These are phyloP conservation scores for Xerocomellus dryophilus DNA, from an alignment of 768 basidiomycete species.

Conservation along the genomic window DNA sequence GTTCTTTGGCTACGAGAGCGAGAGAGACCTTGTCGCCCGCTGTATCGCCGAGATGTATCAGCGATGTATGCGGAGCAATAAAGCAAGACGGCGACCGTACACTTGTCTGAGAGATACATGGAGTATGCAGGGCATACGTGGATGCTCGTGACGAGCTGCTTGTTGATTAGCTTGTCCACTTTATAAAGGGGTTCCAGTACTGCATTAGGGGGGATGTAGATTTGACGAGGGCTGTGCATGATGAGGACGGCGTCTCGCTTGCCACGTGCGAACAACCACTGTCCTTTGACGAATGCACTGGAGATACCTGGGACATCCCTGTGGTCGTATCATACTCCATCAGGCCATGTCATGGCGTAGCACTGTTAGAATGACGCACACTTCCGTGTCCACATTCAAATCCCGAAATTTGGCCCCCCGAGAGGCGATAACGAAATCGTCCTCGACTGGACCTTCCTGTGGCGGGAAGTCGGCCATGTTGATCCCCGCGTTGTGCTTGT, in stretches of 20 bases:
- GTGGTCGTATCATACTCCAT: neutral
- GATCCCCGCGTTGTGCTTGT: conserved; percentile 9
- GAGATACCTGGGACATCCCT: conserved; percentile 18
- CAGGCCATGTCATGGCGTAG: neutral
- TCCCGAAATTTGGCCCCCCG: no score
- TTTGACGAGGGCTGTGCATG: conserved; percentile 29
- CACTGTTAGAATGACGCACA: conserved; percentile 13
- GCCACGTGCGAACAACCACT: conserved; percentile 29
- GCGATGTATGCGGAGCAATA: no score
- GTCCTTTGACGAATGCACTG: conserved; percentile 29
- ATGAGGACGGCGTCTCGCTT: conserved; percentile 33
- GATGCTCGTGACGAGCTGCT: conserved; percentile 31
- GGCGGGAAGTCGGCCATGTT: conserved; percentile 19
- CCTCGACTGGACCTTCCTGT: neutral
- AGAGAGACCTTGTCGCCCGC: conserved; percentile 22
- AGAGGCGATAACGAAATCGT: no score
- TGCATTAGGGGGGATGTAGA: conserved; percentile 15
- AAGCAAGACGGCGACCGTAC: neutral
- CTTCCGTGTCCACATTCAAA: no score
- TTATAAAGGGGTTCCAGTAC: conserved; percentile 27
- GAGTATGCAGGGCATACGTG: conserved; percentile 31
- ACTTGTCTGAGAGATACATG: conserved; percentile 33
- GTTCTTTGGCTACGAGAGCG: conserved; percentile 17
- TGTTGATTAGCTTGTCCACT: conserved; percentile 28
- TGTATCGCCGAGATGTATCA: conserved; percentile 3